These are phyloP conservation scores for Brasenia schreberi DNA, from an alignment of 164 flowering plant genomes.

Conservation along the genomic window DNA sequence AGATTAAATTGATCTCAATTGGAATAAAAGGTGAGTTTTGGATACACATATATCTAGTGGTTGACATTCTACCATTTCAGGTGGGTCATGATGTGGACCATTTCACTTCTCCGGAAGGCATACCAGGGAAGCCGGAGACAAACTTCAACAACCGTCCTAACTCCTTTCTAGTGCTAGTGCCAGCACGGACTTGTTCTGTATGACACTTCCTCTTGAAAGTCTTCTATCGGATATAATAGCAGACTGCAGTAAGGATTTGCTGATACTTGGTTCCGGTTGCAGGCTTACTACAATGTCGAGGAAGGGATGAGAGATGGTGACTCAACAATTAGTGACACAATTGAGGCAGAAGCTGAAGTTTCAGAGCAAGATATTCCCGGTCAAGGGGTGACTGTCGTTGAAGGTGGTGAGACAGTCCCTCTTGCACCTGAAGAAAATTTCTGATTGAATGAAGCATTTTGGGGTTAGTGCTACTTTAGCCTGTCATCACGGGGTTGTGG, in stretches of 20 bases:
- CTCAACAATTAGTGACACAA: neutral
- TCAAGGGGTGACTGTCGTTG: no score
- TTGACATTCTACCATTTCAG: constrained; percentile 22
- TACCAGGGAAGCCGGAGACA: constrained; percentile 90
- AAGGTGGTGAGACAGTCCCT: no score
- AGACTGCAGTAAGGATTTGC: no score
- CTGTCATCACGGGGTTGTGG: no score
- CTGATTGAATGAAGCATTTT: no score
- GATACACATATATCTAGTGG: no score
- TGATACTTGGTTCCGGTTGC: neutral
- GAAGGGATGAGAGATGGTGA: neutral
- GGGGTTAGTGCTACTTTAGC: no score
- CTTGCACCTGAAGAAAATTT: neutral
- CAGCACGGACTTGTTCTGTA: constrained; percentile 94
- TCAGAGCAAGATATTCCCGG: no score
- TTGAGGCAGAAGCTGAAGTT: neutral
- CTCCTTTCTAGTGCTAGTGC: constrained; percentile 78
- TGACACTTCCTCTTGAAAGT: constrained; percentile 2
- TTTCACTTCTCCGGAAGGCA: constrained; percentile 93
- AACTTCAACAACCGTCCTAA: constrained; percentile 96
- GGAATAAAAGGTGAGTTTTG: no score
- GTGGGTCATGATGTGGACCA: constrained; percentile 88
- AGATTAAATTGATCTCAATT: no score
- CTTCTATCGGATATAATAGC: neutral
- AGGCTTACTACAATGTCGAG: neutral